Evolutionary conservation across 129 eudicot species (phyloP).

Genomic region (Helianthus tuberosus): DNA sequence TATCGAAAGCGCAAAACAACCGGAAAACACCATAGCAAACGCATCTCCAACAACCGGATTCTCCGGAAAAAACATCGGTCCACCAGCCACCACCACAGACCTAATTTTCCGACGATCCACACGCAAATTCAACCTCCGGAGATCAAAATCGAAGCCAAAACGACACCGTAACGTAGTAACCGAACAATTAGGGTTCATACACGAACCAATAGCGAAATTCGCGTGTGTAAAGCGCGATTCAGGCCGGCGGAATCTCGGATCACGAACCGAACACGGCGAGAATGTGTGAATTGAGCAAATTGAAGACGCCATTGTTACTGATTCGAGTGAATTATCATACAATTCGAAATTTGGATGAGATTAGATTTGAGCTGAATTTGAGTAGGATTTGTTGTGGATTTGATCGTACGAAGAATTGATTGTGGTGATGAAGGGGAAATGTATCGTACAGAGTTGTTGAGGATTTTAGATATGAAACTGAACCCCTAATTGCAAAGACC

Average conservation of each 20-base stretch:
- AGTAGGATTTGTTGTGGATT: neutral
- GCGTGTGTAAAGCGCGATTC: constrained; percentile 15
- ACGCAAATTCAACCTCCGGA: constrained; percentile 3
- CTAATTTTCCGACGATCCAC: constrained; percentile 20
- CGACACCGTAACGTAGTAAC: constrained; percentile 4
- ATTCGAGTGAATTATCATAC: neutral
- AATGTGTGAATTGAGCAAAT: constrained; percentile 36
- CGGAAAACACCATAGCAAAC: constrained; percentile 55
- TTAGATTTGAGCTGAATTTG: neutral
- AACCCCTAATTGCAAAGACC: too few relatives aligned
- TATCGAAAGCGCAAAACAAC: constrained; percentile 64
- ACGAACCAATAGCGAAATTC: constrained; percentile 17
- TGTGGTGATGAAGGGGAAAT: too few relatives aligned
- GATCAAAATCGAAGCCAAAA: constrained; percentile 5
- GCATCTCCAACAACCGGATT: constrained; percentile 52
- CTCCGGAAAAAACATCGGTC: constrained; percentile 50
- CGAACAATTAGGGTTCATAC: neutral
- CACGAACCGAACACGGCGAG: constrained; percentile 23
- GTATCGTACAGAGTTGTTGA: too few relatives aligned
- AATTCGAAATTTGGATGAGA: neutral
- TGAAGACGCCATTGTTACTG: neutral
- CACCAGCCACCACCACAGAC: constrained; percentile 21
- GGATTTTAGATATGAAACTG: too few relatives aligned
- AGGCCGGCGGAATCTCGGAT: constrained; percentile 35
- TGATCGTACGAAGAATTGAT: too few relatives aligned